Conservation (phyloP, 208 protist species). For the Entamoeba dispar region DNA sequence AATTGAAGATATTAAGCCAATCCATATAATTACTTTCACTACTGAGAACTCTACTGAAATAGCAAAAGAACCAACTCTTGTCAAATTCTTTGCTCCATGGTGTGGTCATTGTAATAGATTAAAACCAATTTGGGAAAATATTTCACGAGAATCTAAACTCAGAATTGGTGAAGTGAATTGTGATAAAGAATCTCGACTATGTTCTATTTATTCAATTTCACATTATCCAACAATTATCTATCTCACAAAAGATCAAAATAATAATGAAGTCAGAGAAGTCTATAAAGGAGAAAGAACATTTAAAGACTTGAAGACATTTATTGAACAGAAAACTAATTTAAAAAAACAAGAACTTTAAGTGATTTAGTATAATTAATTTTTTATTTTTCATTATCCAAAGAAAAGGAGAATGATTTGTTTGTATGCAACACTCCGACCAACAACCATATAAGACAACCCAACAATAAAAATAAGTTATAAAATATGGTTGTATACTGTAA, state of each 20-base stretch:
- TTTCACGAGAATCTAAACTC: background rate
- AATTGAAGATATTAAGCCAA: background rate
- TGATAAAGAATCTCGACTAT: background rate
- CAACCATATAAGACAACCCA: no score
- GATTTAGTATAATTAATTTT: no score
- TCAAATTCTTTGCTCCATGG: conserved; percentile 21
- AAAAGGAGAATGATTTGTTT: no score
- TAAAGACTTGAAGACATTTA: background rate
- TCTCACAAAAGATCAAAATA: no score
- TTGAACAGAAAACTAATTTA: background rate
- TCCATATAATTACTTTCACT: background rate
- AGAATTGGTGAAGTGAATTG: conserved; percentile 16
- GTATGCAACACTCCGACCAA: no score
- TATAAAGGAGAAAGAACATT: background rate
- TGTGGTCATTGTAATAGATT: conserved; percentile 18
- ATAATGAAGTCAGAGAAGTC: no score
- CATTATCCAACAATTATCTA: conserved; percentile 8
- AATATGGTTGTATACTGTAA: no score
- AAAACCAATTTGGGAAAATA: conserved; percentile 7
- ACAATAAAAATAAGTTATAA: no score
- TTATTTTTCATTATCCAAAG: no score
- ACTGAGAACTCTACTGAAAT: background rate
- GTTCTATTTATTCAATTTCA: background rate
- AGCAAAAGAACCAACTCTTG: background rate
- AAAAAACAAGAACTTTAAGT: no score